Base-by-base conservation (phyloP, 2,329 filamentous ascomycete species). In the Phoma sp. region DNA sequence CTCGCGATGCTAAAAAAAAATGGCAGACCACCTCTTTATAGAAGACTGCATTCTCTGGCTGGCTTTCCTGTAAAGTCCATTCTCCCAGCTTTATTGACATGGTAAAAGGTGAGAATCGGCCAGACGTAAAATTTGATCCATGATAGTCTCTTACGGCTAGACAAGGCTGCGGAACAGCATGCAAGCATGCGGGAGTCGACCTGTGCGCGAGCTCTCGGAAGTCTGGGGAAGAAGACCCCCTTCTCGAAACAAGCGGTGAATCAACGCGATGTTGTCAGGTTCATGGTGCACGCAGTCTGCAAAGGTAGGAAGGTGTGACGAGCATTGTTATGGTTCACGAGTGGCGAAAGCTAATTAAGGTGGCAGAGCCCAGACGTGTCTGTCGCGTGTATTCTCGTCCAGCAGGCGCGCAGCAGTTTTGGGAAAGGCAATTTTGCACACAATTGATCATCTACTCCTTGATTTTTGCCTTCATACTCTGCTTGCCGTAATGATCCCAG, bases 401-500 rank as follows among this genome's bases (percentile, higher is more conserved):
- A n/a, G n/a, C n/a, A n/a, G n/a, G n/a, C n/a, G n/a, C n/a, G n/a
- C n/a, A n/a, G n/a, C n/a, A n/a, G n/a, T n/a, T n/a, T n/a, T n/a
- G n/a, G n/a, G n/a, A n/a, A n/a, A n/a, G n/a, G n/a, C n/a, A n/a
- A n/a, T n/a, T n/a, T n/a, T n/a, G n/a, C n/a, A n/a, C n/a, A n/a
- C n/a, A n/a, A n/a, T n/a, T n/a, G n/a, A n/a, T n/a, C n/a, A n/a
- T 12, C 34, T 63, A 72, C n/a, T 61, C 60, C 5, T 59, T 17
- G 14, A 74, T 72, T 2, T 40, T 61, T 9, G 65, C 70, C 40
- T 66, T 72, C 70, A 73, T 72, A 12, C 62, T 61, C 18, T 64
- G 48, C 48, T 67, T 72, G 3, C 71, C 70, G 49, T 62, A 74
- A 18, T 57, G 65, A 43, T 73, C 70, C 69, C 69, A 72, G 7